These are phyloP conservation scores for Debaryomyces sp. DNA, from an alignment of 1,139 yeast species.

Conservation along the genomic window DNA sequence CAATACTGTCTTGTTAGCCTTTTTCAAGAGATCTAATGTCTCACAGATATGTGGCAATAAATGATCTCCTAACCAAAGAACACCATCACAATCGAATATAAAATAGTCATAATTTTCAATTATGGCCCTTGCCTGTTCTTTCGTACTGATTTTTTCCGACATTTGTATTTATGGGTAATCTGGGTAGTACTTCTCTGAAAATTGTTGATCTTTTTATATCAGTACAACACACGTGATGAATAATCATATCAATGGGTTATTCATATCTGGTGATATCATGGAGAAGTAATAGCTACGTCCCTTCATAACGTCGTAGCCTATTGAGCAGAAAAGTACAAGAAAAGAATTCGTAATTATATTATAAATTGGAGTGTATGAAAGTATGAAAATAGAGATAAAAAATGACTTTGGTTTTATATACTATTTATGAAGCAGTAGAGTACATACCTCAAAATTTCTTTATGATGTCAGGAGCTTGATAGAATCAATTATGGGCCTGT, in stretches of 20 bases:
- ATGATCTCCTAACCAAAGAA: slow-evolving; percentile 52
- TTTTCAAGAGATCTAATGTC: slow-evolving; percentile 38
- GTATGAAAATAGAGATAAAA: slow-evolving; percentile 2
- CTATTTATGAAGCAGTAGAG: slow-evolving; percentile 4
- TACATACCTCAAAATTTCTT: neutral
- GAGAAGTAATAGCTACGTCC: too few relatives aligned
- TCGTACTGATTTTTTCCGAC: slow-evolving; percentile 24
- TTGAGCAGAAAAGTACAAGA: neutral
- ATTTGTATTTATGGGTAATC: slow-evolving; percentile 9
- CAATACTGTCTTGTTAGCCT: slow-evolving; percentile 58
- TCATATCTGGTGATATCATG: too few relatives aligned
- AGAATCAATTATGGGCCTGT: neutral
- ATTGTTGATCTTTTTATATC: neutral
- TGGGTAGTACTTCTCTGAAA: neutral
- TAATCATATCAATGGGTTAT: neutral
- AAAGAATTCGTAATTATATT: neutral
- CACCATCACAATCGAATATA: slow-evolving; percentile 53
- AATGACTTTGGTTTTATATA: slow-evolving; percentile 3
- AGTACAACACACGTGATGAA: neutral
- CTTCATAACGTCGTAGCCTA: neutral
- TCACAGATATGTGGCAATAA: slow-evolving; percentile 43
- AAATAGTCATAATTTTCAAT: slow-evolving; percentile 42
- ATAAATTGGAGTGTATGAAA: slow-evolving; percentile 4
- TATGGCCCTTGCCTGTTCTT: slow-evolving; percentile 23
- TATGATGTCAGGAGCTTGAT: neutral